Percentiles rank a stretch among this genome's conserved stretches.
These are phyloP conservation scores for Diaporthe longicolla DNA, from an alignment of 2,329 filamentous ascomycete genomes.

Conservation along the genomic window DNA sequence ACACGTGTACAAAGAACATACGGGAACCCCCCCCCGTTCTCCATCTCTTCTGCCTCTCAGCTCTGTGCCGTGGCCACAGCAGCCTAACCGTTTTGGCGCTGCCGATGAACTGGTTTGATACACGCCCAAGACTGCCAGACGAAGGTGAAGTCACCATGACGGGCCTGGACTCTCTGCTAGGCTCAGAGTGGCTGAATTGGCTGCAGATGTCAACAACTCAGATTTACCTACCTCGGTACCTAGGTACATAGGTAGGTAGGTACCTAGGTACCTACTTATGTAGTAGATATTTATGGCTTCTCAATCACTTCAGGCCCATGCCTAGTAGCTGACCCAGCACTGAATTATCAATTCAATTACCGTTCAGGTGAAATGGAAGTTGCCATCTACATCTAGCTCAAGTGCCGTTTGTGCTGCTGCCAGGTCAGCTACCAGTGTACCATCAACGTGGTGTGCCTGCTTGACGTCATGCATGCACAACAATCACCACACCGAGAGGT, in stretches of 20 bases:
- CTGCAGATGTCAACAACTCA: too few species aligned
- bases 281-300: background rate
- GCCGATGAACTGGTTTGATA: background rate
- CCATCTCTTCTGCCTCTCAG: background rate
- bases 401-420: background rate
- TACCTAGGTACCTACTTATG: too few species aligned
- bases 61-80: background rate
- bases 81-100: background rate
- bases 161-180: background rate
- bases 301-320: background rate
- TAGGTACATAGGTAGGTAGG: too few species aligned
- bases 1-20: background rate
- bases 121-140: background rate
- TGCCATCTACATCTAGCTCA: background rate
- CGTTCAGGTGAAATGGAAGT: background rate
- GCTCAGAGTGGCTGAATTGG: too few species aligned
- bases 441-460: background rate
- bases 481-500: background rate
- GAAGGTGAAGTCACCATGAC: constrained; percentile 12
- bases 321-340: background rate
- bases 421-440: background rate
- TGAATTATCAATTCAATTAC: background rate
- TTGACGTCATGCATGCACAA: constrained; percentile 29
- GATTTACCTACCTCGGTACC: too few species aligned
- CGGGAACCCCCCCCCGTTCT: too few species aligned